These are phyloP conservation scores for Lomentospora prolificans DNA, from an alignment of 2,329 filamentous ascomycete genomes.

Conservation along the genomic window DNA sequence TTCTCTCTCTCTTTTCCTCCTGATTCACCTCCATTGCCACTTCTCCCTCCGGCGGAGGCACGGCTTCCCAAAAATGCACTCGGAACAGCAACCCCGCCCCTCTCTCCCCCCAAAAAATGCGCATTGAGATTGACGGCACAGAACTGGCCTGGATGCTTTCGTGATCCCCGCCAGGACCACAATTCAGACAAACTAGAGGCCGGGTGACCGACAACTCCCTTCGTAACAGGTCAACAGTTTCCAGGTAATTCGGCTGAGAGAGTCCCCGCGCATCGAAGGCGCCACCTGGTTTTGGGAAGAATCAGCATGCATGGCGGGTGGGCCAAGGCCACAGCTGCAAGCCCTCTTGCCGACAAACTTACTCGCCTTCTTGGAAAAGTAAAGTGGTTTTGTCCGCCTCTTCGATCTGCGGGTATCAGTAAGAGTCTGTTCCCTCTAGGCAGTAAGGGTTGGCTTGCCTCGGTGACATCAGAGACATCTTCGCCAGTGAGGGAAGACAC, in stretches of 20 bases:
- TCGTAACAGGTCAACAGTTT: neutral
- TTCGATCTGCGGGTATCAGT: neutral
- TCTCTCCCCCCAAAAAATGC: too few species aligned
- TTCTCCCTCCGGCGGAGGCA: too few species aligned
- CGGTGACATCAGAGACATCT: too few species aligned
- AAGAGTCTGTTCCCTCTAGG: neutral
- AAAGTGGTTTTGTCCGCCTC: neutral
- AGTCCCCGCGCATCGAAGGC: neutral
- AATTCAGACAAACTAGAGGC: neutral
- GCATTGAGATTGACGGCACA: neutral
- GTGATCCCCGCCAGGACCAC: neutral
- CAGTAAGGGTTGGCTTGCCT: too few species aligned
- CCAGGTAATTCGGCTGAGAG: neutral
- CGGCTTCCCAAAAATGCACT: too few species aligned
- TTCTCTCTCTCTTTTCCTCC: too few species aligned
- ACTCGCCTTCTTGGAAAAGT: neutral
- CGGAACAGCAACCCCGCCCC: too few species aligned
- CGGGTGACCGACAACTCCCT: neutral
- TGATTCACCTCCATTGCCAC: too few species aligned
- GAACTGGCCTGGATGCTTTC: neutral
- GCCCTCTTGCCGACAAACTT: neutral
- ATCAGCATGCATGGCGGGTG: neutral
- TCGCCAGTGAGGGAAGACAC: too few species aligned
- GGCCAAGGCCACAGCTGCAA: neutral
- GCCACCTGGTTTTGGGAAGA: neutral